These are phyloP conservation scores for Rubroboletus pulcherrimus DNA, from an alignment of 768 basidiomycete species.

Conservation along the genomic window DNA sequence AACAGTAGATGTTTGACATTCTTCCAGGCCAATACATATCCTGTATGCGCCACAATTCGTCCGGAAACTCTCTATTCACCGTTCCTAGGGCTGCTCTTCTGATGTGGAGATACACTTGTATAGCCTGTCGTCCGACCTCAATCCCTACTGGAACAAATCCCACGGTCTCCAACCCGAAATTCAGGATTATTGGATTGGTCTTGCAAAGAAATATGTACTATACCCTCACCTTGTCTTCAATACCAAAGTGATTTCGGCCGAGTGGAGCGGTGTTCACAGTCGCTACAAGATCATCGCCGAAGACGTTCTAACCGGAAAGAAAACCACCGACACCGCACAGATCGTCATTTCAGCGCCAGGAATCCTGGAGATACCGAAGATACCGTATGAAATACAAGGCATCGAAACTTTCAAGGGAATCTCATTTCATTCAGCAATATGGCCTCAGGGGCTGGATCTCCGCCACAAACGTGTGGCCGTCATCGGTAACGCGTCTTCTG, in stretches of 20 bases:
- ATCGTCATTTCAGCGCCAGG: slow-evolving; percentile 52
- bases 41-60: slow-evolving; percentile 9
- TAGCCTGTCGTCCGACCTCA: slow-evolving; percentile 46
- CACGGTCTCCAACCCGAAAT: slow-evolving; percentile 42
- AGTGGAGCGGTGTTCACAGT: slow-evolving; percentile 40
- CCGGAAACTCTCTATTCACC: not conserved
- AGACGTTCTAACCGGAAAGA: slow-evolving; percentile 32
- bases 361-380: slow-evolving; percentile 43
- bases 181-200: slow-evolving; percentile 39
- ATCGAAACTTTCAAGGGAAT: slow-evolving; percentile 43
- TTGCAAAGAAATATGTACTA: slow-evolving; percentile 42
- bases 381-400: slow-evolving; percentile 33
- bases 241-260: slow-evolving; percentile 39
- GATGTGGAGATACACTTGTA: slow-evolving; percentile 43
- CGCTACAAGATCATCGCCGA: slow-evolving; percentile 36
- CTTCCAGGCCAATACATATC: slow-evolving; percentile 30
- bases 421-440: slow-evolving; percentile 52
- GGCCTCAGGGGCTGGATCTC: slow-evolving; percentile 41
- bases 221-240: slow-evolving; percentile 41
- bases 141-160: slow-evolving; percentile 41
- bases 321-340: slow-evolving; percentile 34
- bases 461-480: slow-evolving; percentile 38
- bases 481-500: slow-evolving; percentile 66
- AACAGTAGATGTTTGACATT: not conserved
- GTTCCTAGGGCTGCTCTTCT: slow-evolving; percentile 40